Percentiles rank a stretch among this genome's conserved stretches.
phyloP scores from a whole-genome alignment of 1,284 basidiomycete species.

The Cutaneotrichosporon cavernicola region DNA sequence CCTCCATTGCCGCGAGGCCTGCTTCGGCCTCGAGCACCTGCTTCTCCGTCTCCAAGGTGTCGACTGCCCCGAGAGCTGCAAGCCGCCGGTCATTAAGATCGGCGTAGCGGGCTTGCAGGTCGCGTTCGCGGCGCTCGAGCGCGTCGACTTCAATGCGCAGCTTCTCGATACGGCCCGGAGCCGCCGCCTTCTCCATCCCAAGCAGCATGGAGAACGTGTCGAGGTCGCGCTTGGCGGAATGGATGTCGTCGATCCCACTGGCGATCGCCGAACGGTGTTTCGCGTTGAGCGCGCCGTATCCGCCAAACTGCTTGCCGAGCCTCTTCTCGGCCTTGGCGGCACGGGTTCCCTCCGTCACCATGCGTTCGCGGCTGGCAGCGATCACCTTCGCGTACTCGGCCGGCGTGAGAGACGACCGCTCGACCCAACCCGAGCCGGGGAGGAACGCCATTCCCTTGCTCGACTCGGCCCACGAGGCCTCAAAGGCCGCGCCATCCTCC shows the following conservation, averaged over 20 bases:
- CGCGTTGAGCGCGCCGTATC: constrained; percentile 78
- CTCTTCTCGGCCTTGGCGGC: constrained; percentile 90
- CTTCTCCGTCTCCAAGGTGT: constrained; percentile 51
- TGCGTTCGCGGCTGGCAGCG: constrained; percentile 64
- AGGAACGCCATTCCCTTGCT: constrained; percentile 67
- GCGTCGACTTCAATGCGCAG: constrained; percentile 80
- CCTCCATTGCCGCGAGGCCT: constrained; percentile 11
- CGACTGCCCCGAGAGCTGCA: constrained; percentile 64
- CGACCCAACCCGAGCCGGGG: constrained; percentile 65
- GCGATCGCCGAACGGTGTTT: constrained; percentile 67
- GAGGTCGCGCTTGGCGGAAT: constrained; percentile 66
- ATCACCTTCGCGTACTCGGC: constrained; percentile 67
- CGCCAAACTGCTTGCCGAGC: constrained; percentile 79
- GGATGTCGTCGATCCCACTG: constrained; percentile 69
- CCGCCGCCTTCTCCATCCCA: constrained; percentile 68
- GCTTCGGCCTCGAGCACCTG: constrained; percentile 25
- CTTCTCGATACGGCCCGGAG: constrained; percentile 68
- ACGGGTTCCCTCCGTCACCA: constrained; percentile 78
- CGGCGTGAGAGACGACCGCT: constrained; percentile 60
- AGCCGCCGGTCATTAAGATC: constrained; percentile 73
- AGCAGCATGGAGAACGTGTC: constrained; percentile 74
- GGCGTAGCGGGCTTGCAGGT: constrained; percentile 76
- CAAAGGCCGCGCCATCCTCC: constrained; percentile 61
- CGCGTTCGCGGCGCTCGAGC: constrained; percentile 70
- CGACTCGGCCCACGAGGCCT: constrained; percentile 65